Evolutionary conservation across 176 grass and related monocot species (phyloP), one percentile per base, ranked within the genome.

Genomic region (Oryza coarctata): DNA sequence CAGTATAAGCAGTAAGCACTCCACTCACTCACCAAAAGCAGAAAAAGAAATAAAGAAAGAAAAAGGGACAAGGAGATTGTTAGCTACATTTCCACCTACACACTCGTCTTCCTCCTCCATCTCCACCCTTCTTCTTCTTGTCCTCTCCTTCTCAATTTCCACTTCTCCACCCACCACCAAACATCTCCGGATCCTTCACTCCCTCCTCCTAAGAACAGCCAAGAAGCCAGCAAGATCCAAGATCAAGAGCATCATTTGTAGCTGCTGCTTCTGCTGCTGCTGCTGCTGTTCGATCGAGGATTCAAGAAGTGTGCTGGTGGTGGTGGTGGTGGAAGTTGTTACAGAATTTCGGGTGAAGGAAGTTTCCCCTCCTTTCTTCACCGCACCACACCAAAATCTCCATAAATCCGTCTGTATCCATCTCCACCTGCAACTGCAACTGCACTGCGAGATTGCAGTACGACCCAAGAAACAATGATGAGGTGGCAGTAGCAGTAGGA

Each of bases 391-490:
- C 79, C 85, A 86, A 33, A 65, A 86, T 69, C 80, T 65, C 79
- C 74, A 65, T 64, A 29, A 38, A 47, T 63, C 76, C 44, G 15
- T 80, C 82, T 55, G 76, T 75, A 80, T 44, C 88, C 62, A 75
- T 26, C 81, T 63, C 73, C 71, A 23, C 72, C 75, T 86, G 65
- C 50, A 55, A n/a, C 50, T 55, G 50, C 50, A 55, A 4, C 71
- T 27, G 82, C 86, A 52, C 29, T 17, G 52, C 31, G 62, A 28
- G 32, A 88, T 89, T 94, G 86, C 80, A 93, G 94, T 97, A 72
- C 38, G 91, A 91, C 76, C 94, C 84, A 97, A 94, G 91, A 82
- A 93, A 94, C 13, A 77, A 94, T 97, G 76, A 94, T 97, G 79
- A 40, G 18, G 80, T 81, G 80, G 72, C 78, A 77, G 71, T 4